A percentile compares a stretch with the other conserved stretches of the same genome.
Conservation (phyloP, 2,329 filamentous ascomycete genomes). For the Aspergillus pseudoterreus region DNA sequence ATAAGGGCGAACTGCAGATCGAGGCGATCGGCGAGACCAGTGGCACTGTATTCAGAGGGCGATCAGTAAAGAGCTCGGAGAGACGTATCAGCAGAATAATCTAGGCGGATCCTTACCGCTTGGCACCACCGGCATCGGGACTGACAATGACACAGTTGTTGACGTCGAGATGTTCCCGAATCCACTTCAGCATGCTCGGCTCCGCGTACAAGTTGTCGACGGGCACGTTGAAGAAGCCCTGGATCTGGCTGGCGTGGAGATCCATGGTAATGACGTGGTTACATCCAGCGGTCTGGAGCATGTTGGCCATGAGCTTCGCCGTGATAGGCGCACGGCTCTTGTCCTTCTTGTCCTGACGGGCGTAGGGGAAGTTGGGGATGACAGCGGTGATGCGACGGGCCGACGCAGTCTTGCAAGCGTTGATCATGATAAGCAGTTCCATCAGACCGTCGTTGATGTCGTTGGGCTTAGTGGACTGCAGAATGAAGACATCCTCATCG, state of each 20-base stretch:
- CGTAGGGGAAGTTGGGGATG: slow-evolving; percentile 94
- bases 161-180: slow-evolving; percentile 76
- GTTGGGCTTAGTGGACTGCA: slow-evolving; percentile 90
- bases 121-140: slow-evolving; percentile 90
- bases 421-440: slow-evolving; percentile 98
- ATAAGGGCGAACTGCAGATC: slow-evolving; percentile 91
- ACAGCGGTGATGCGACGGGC: slow-evolving; percentile 92
- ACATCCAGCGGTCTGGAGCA: slow-evolving; percentile 92
- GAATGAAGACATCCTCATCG: slow-evolving; percentile 96
- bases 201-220: slow-evolving; percentile 87
- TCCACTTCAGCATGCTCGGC: slow-evolving; percentile 87
- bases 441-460: slow-evolving; percentile 98
- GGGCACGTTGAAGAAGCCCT: slow-evolving; percentile 89
- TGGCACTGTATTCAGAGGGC: slow-evolving; percentile 55
- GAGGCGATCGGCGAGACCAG: slow-evolving; percentile 86
- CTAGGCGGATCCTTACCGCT: slow-evolving; percentile 55
- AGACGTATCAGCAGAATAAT: background rate
- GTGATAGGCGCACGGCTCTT: slow-evolving; percentile 94
- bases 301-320: slow-evolving; percentile 93
- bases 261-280: slow-evolving; percentile 97
- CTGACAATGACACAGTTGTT: slow-evolving; percentile 90
- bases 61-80: background rate
- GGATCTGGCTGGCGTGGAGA: slow-evolving; percentile 87
- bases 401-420: slow-evolving; percentile 81
- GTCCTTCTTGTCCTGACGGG: slow-evolving; percentile 96